Base-by-base conservation (phyloP, 164 flowering plant species). In the Pachysandra terminalis region DNA sequence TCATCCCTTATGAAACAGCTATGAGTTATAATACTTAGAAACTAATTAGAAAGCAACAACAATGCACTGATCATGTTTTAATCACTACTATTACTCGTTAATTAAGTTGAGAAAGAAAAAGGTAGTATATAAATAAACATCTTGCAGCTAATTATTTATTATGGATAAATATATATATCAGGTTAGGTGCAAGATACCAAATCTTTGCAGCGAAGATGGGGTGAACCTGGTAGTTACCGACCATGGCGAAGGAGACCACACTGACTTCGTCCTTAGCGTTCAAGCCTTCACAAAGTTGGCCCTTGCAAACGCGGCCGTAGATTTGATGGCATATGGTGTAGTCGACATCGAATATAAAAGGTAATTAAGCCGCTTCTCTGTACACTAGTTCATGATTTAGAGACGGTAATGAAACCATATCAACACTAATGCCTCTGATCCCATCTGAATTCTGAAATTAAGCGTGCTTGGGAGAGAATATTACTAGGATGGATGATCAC, bases 201-300 rank as follows among this genome's bases (percentile, higher is more conserved):
- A 74, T 2, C 77, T 80, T n/a, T 93, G 98, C 81, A 73, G 51
- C 7, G 81, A 81, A 0, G 79, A 83, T 25, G 98, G 98, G 22
- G 81, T 75, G 75, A 81, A 66, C 45, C 71, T 88, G 4, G 89
- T 88, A 71, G 95, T 81, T 32, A 91, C 96, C 0, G 97, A 91
- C 77, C 79, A 84, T 5, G 98, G 98, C 1, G 87, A 79, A 57
- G 96, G 98, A 17, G 93, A 86, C 79, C 15, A 60, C 60, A 87
- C 97, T 0, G 97, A 94, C 80, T 91, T 94, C 82, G 82, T 94
- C 67, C 84, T 94, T 14, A 90, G 90, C 68, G 48, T 76, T 2
- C 74, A 83, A 0, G 97, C 86, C 59, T 94, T 77, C 68, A 26
- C 82, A 3, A 77, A 71, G 37, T 41, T 94, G 77, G 95, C 95